Conservation (phyloP, 1,139 yeast species). For the Hanseniaspora sp. region DNA sequence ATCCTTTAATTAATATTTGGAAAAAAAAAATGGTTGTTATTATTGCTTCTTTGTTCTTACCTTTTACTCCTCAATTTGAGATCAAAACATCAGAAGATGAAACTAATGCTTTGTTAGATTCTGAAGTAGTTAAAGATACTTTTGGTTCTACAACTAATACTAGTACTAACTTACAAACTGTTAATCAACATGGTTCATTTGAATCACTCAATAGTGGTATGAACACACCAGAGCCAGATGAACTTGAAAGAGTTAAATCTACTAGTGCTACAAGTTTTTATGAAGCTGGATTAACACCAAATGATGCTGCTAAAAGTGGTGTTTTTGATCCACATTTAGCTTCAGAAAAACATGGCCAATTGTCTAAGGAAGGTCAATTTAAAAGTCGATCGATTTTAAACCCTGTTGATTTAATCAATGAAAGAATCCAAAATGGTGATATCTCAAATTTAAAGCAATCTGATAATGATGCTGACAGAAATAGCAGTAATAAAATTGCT, state of each 20-base stretch:
- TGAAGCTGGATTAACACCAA: conserved; percentile 8
- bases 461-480: neutral
- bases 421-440: conserved; percentile 9
- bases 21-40: conserved; percentile 25
- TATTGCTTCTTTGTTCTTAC: conserved; percentile 29
- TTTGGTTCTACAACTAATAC: neutral
- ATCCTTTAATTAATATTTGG: no score
- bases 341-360: conserved; percentile 7
- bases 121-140: conserved; percentile 19
- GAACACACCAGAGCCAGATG: conserved; percentile 6
- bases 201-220: neutral
- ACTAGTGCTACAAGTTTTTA: conserved; percentile 2
- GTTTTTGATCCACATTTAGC: conserved; percentile 7
- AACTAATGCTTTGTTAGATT: conserved; percentile 24
- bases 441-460: neutral
- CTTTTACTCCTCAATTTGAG: conserved; percentile 30
- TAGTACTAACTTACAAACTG: no score
- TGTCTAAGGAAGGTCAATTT: conserved; percentile 7
- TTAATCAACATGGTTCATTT: neutral
- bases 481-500: neutral
- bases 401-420: conserved; percentile 9
- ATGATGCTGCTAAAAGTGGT: conserved; percentile 6
- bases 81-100: conserved; percentile 23
- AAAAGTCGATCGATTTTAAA: conserved; percentile 8
- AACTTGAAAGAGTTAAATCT: neutral